A percentile compares a stretch with the other conserved stretches of the same genome.
Conservation (phyloP, 331 rosid species). For the Arachis monticola region DNA sequence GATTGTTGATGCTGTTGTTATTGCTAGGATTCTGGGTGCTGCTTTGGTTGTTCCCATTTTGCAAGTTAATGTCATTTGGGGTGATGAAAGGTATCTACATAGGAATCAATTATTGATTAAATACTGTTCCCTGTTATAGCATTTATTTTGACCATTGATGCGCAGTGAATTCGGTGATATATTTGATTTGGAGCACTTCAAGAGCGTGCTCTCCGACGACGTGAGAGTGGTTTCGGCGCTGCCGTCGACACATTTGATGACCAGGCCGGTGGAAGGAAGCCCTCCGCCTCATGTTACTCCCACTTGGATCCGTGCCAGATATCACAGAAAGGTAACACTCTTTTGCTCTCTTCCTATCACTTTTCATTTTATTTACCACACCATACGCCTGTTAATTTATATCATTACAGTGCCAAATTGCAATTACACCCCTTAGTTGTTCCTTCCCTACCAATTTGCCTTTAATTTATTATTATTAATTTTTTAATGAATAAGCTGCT, state of each 20-base stretch:
- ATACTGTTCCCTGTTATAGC: not conserved
- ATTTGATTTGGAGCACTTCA: slow-evolving; percentile 93
- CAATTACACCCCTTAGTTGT: not conserved
- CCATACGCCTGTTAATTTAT: not conserved
- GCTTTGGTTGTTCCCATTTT: slow-evolving; percentile 90
- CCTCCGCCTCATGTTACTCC: slow-evolving; percentile 83
- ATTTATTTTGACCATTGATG: slow-evolving; percentile 15
- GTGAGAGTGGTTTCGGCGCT: slow-evolving; percentile 79
- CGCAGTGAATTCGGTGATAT: slow-evolving; percentile 94
- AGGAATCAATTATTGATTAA: not conserved
- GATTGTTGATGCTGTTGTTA: slow-evolving; percentile 95
- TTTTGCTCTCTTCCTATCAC: not conserved
- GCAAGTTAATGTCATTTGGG: slow-evolving; percentile 98
- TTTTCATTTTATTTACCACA: too few relatives aligned
- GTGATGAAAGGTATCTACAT: slow-evolving; percentile 84
- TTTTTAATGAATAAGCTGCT: not conserved
- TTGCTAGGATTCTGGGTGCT: slow-evolving; percentile 98
- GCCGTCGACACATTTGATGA: slow-evolving; percentile 92
- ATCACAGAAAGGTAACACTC: slow-evolving; percentile 67
- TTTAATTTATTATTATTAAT: not conserved
- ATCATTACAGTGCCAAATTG: not conserved
- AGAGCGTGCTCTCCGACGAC: slow-evolving; percentile 68
- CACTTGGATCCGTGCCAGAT: slow-evolving; percentile 78
- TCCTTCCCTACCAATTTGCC: slow-evolving; percentile 1
- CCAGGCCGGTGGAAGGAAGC: slow-evolving; percentile 81